Percentiles rank a stretch among this genome's conserved stretches.
phyloP scores from a whole-genome alignment of 176 grass and related monocot species.

The Phoenix dactylifera region DNA sequence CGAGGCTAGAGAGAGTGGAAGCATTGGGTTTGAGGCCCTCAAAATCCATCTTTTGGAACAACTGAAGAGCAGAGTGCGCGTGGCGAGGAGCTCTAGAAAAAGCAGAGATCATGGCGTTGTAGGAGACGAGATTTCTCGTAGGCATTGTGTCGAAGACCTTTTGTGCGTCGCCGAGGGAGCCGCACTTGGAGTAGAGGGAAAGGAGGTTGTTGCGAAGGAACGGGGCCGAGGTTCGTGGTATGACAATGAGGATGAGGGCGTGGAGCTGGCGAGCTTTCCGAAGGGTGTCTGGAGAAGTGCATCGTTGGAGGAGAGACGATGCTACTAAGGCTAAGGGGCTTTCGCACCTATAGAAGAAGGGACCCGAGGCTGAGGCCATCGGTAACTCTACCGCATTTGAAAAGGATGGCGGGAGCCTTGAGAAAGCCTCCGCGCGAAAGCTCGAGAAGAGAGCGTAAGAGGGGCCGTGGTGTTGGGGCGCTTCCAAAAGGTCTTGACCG shows the following conservation, averaged over 20 bases:
- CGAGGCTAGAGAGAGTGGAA: slow-evolving; percentile 50
- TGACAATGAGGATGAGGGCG: slow-evolving; percentile 50
- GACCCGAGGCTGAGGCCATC: slow-evolving; percentile 24
- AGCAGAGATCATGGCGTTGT: slow-evolving; percentile 67
- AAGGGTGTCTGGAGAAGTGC: slow-evolving; percentile 24
- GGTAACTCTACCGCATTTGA: not conserved
- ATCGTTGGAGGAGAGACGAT: slow-evolving; percentile 36
- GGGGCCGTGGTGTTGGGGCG: too few species aligned
- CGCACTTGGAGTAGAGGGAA: slow-evolving; percentile 42
- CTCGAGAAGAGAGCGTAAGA: too few species aligned
- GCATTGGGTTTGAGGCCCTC: slow-evolving; percentile 48
- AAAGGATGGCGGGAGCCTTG: too few species aligned
- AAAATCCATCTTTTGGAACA: slow-evolving; percentile 32
- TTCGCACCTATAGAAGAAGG: slow-evolving; percentile 27
- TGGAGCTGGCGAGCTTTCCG: slow-evolving; percentile 51
- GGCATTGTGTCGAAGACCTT: slow-evolving; percentile 61
- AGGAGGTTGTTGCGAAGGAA: slow-evolving; percentile 77
- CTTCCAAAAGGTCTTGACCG: too few species aligned
- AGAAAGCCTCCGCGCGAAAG: too few species aligned
- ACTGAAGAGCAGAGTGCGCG: slow-evolving; percentile 24
- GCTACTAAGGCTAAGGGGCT: slow-evolving; percentile 37
- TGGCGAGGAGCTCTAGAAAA: slow-evolving; percentile 27
- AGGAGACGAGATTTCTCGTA: slow-evolving; percentile 45
- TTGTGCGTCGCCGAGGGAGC: slow-evolving; percentile 42
- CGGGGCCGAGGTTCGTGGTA: slow-evolving; percentile 22